phyloP scores from a whole-genome alignment of 2,329 filamentous ascomycete species.

The Aureobasidium leucospermi region DNA sequence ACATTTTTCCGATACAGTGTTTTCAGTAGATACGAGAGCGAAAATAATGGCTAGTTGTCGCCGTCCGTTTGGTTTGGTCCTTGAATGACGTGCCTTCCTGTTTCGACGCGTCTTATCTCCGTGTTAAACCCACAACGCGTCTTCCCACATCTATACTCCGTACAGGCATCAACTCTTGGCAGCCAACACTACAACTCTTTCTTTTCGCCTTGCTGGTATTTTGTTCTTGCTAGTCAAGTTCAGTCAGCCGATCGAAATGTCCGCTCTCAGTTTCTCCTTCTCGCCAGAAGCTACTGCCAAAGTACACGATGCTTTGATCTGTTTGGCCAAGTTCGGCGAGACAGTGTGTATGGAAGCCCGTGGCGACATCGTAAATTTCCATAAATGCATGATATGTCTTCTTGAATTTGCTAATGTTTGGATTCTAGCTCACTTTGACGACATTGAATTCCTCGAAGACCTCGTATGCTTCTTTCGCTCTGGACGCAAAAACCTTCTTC shows the following conservation, averaged over 20 bases:
- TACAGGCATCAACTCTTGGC: conserved; percentile 9
- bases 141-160: neutral
- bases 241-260: conserved; percentile 27
- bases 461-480: conserved; percentile 65
- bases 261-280: conserved; percentile 61
- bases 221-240: neutral
- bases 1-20: neutral
- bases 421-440: conserved; percentile 58
- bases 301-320: conserved; percentile 66
- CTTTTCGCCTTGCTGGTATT: neutral
- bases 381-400: conserved; percentile 4
- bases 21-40: neutral
- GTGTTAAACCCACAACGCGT: conserved; percentile 5
- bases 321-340: conserved; percentile 73
- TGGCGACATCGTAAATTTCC: conserved; percentile 52
- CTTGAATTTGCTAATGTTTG: neutral
- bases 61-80: neutral
- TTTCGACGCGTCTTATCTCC: conserved; percentile 7
- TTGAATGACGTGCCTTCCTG: neutral
- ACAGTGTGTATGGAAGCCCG: conserved; percentile 68
- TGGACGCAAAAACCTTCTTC: conserved; percentile 63
- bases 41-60: too few species aligned
- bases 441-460: conserved; percentile 75
- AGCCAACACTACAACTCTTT: neutral
- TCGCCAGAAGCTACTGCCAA: conserved; percentile 64